These are phyloP conservation scores for Venturia aucupariae DNA, from an alignment of 2,329 filamentous ascomycete genomes.

Conservation along the genomic window DNA sequence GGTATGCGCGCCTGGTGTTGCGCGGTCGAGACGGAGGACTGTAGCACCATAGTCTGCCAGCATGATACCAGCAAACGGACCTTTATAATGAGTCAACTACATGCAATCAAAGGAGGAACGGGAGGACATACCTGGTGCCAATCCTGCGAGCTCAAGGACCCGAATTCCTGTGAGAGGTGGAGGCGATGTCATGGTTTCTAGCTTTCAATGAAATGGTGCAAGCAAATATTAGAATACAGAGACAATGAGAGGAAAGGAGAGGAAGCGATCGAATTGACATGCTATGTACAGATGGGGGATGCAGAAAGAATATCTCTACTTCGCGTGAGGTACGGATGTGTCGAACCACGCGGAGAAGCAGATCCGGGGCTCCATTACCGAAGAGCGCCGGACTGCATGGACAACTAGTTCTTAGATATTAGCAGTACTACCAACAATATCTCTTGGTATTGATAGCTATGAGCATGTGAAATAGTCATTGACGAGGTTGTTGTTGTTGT, in stretches of 20 bases:
- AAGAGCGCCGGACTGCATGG: not conserved
- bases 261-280: not conserved
- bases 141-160: constrained; percentile 58
- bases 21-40: constrained; percentile 76
- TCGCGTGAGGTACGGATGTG: not conserved
- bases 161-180: constrained; percentile 48
- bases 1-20: constrained; percentile 33
- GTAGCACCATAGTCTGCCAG: constrained; percentile 83
- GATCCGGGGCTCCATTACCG: constrained; percentile 5
- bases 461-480: too few species aligned
- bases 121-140: constrained; percentile 42
- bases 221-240: not conserved
- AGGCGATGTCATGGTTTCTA: constrained; percentile 18
- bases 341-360: constrained; percentile 11
- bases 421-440: too few species aligned
- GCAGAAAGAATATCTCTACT: not conserved
- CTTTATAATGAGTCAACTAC: constrained; percentile 35
- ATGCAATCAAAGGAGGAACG: constrained; percentile 15
- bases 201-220: not conserved
- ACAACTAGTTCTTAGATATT: not conserved
- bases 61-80: constrained; percentile 74
- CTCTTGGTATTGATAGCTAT: too few species aligned
- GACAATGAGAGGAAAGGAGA: not conserved
- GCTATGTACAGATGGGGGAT: not conserved
- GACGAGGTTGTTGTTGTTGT: too few species aligned